Base-by-base conservation (phyloP, 1,284 basidiomycete species). In the Malassezia furfur region DNA sequence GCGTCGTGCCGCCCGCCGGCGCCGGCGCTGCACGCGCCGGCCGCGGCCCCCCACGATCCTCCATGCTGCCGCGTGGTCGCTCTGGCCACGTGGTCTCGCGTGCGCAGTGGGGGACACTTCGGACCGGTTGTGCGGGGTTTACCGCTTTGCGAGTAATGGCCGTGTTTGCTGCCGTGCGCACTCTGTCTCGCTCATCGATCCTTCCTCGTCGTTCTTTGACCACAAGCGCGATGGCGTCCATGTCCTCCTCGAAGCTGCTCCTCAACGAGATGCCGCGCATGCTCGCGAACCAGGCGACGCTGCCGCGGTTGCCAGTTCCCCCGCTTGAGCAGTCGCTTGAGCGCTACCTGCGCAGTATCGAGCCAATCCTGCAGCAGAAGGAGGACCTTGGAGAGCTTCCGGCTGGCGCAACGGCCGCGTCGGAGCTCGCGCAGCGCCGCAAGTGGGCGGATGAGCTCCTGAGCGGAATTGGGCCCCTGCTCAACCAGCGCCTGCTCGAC, bases 291-390 rank as follows among this genome's bases (percentile, higher is more conserved):
- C 72, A 73, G 45, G 50, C 44, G 46, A 59, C 39, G 22, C 66
- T 78, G 41, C 82, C 86, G 7, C 83, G 88, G 56, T 79, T 96
- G n/a, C 91, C 91, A 3, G 81, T 96, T 1, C 91, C 91, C 15
- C 80, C 83, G 52, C 80, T 96, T 1, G 80, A 82, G 41, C 80
- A 83, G 71, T 88, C 88, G 0, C 78, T 96, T 32, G 81, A 86
- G 61, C 81, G 81, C 49, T 96, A 96, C 71, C 76, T 94, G 28
- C 81, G 81, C 57, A 87, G 86, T 19, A 76, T 96, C 2, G 80
- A 84, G 57, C 91, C 93, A 0, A 78, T 96, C 80, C 83, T 52
- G 84, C 90, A 67, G 12, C 72, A 74, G 58, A 64, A 65, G 49
- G 68, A 70, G 46, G 67, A 72, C 44, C 52, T 66, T 37, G 72